phyloP scores from a whole-genome alignment of 2,329 filamentous ascomycete species.

The Penicillium sp. region DNA sequence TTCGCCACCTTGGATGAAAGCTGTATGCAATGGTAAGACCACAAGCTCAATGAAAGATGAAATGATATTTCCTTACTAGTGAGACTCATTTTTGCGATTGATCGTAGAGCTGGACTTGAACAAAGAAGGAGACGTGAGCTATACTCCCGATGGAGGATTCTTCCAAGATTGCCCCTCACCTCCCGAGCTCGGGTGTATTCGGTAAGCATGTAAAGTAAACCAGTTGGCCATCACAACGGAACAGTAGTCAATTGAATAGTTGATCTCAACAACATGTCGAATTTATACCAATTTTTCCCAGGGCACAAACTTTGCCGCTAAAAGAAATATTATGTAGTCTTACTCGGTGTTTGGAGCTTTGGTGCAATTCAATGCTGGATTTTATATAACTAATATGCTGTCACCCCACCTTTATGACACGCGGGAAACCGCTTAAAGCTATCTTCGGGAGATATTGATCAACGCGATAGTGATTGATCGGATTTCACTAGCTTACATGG shows the following conservation, averaged over 20 bases:
- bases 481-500: no score
- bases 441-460: no score
- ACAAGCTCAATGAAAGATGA: neutral
- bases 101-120: neutral
- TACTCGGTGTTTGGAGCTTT: no score
- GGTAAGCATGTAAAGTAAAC: neutral
- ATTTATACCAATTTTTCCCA: no score
- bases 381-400: no score
- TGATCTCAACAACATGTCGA: no score
- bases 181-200: neutral
- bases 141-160: neutral
- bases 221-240: neutral
- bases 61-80: neutral
- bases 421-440: no score
- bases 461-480: no score
- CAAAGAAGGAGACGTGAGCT: neutral
- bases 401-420: no score
- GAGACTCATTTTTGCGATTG: neutral
- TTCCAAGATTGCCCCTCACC: neutral
- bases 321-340: no score
- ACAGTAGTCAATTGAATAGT: neutral
- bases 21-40: neutral
- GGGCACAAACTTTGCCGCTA: no score
- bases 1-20: neutral
- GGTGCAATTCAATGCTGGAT: no score